A percentile compares a stretch with the other conserved stretches of the same genome.
Evolutionary conservation across 257 asterid species (phyloP).

Genomic region (Fraxinus anomala): DNA sequence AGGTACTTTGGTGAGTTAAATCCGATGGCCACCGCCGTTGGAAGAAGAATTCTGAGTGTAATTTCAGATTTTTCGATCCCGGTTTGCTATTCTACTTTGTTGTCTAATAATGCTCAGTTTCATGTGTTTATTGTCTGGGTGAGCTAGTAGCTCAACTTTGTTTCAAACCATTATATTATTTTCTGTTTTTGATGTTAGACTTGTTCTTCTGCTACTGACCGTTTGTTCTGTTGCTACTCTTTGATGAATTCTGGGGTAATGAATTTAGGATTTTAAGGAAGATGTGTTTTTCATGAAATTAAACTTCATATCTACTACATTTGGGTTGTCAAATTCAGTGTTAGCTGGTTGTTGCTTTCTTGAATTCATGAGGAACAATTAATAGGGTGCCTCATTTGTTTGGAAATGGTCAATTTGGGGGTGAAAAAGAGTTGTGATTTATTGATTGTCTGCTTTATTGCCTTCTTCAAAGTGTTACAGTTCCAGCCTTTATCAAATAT

Average conservation of each 20-base stretch:
- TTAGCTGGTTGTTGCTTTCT: slow-evolving; percentile 31
- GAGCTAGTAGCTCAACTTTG: slow-evolving; percentile 53
- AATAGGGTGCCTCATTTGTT: slow-evolving; percentile 27
- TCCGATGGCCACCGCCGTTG: slow-evolving; percentile 42
- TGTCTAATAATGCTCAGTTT: slow-evolving; percentile 33
- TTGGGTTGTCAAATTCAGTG: slow-evolving; percentile 28
- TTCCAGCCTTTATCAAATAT: slow-evolving; percentile 32
- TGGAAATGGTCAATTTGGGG: slow-evolving; percentile 28
- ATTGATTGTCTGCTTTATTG: slow-evolving; percentile 23
- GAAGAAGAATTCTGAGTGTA: slow-evolving; percentile 45
- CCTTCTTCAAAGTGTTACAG: slow-evolving; percentile 22
- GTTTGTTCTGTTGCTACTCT: slow-evolving; percentile 26
- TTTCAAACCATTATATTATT: slow-evolving; percentile 32
- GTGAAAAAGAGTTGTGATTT: slow-evolving; percentile 1
- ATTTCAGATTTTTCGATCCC: slow-evolving; percentile 62
- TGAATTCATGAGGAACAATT: slow-evolving; percentile 18
- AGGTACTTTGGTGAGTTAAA: slow-evolving; percentile 46
- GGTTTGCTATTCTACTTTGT: slow-evolving; percentile 43
- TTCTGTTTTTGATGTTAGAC: slow-evolving; percentile 36
- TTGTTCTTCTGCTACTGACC: slow-evolving; percentile 22
- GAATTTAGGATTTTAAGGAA: slow-evolving; percentile 24
- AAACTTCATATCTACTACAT: not conserved
- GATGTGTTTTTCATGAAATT: slow-evolving; percentile 9
- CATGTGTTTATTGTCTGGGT: slow-evolving; percentile 33
- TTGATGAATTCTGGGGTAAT: slow-evolving; percentile 28